Percentiles rank a stretch among this genome's conserved stretches.
phyloP scores from a whole-genome alignment of 2,329 filamentous ascomycete genomes.

The Colletotrichum sp. region DNA sequence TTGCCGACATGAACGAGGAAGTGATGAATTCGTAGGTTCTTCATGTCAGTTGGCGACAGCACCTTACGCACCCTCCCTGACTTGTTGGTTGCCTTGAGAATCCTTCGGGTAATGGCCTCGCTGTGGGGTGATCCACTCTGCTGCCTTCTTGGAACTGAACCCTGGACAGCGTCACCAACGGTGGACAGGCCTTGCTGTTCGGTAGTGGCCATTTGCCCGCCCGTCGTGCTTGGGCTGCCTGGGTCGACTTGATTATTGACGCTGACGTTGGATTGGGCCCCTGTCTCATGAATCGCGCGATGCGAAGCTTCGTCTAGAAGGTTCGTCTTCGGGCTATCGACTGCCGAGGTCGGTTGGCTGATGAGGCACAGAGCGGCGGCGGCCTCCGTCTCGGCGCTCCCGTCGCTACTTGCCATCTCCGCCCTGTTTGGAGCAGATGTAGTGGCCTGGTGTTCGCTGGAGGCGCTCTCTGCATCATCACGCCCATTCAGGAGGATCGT shows the following conservation, averaged over 20 bases:
- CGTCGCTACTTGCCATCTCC: no score
- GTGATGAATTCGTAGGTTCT: background rate
- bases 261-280: background rate
- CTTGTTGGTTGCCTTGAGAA: no score
- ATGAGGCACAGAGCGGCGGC: background rate
- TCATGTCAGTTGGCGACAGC: no score
- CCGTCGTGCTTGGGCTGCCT: background rate
- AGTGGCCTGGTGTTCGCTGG: background rate
- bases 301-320: background rate
- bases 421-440: background rate
- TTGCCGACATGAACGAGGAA: background rate
- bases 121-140: no score
- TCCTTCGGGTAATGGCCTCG: no score
- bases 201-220: background rate
- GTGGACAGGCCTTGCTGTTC: background rate
- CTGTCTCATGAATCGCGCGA: background rate
- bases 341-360: background rate
- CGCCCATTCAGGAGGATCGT: background rate
- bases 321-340: background rate
- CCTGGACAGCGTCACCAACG: background rate
- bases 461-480: background rate
- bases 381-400: no score
- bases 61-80: no score
- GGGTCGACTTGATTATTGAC: background rate
- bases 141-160: background rate